Evolutionary conservation across 192 early-diverging fungal genomes (phyloP).

Genomic region (Coemansia brasiliensis): DNA sequence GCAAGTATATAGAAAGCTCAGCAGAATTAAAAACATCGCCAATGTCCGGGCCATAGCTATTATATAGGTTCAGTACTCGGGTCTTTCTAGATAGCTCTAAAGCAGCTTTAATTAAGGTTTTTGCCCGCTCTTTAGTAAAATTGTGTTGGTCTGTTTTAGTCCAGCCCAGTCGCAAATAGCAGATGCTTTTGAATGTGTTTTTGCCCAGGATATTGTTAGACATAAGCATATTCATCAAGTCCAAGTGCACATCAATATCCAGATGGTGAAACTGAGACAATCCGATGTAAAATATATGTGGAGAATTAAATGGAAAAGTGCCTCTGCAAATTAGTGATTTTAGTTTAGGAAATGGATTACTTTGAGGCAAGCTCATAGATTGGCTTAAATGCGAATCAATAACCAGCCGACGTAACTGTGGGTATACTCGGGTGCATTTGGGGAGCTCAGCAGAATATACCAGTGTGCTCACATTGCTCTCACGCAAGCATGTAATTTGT

Average conservation of each 20-base stretch:
- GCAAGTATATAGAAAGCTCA: neutral
- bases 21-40: neutral
- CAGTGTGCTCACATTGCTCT: too few species aligned
- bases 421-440: too few species aligned
- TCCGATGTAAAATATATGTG: neutral
- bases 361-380: neutral
- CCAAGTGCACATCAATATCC: neutral
- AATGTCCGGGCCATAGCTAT: neutral
- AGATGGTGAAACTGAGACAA: neutral
- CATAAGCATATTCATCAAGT: neutral
- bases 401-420: too few species aligned
- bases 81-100: neutral
- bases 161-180: neutral
- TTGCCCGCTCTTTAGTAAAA: neutral
- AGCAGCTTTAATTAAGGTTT: neutral
- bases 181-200: neutral
- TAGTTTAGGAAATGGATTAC: slow-evolving; percentile 1
- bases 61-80: neutral
- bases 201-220: neutral
- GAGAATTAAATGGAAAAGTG: slow-evolving; percentile 1
- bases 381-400: too few species aligned
- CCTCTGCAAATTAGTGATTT: slow-evolving; percentile 1
- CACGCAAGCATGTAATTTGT: too few species aligned
- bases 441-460: too few species aligned
- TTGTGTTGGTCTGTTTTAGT: neutral